Conservation (phyloP, 257 asterid species). For the Misopates orontium region DNA sequence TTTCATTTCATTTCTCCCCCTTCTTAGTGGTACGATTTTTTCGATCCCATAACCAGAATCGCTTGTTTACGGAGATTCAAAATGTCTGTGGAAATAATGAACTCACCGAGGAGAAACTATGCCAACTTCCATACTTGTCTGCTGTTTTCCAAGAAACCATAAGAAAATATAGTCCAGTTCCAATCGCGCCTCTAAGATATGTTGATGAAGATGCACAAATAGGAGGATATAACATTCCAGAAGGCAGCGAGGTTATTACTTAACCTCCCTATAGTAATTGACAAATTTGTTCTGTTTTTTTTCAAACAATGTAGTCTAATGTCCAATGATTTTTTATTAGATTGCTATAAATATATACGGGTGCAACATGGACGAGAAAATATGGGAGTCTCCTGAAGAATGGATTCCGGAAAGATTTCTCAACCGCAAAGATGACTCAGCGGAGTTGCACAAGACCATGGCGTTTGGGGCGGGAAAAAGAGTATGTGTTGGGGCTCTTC, state of each 20-base stretch:
- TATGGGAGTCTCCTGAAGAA: constrained; percentile 68
- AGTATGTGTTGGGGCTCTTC: constrained; percentile 81
- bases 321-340: constrained; percentile 34
- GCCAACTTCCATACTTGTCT: constrained; percentile 69
- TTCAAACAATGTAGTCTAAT: not conserved
- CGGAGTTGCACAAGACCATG: constrained; percentile 68
- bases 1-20: not conserved
- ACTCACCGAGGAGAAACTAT: constrained; percentile 66
- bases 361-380: constrained; percentile 75
- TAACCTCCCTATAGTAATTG: not conserved
- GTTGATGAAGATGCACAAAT: constrained; percentile 74
- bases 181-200: constrained; percentile 73
- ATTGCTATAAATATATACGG: constrained; percentile 81
- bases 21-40: not conserved
- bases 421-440: constrained; percentile 39
- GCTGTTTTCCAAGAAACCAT: constrained; percentile 89
- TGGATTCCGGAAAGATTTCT: constrained; percentile 86
- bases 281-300: no score
- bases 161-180: constrained; percentile 75
- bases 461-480: constrained; percentile 90
- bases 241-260: constrained; percentile 71
- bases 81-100: constrained; percentile 53
- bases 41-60: constrained; percentile 36
- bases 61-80: constrained; percentile 46
- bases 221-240: constrained; percentile 75